Evolutionary conservation across 2,329 filamentous ascomycete species (phyloP).

Genomic region (Verticillium tricorpus): DNA sequence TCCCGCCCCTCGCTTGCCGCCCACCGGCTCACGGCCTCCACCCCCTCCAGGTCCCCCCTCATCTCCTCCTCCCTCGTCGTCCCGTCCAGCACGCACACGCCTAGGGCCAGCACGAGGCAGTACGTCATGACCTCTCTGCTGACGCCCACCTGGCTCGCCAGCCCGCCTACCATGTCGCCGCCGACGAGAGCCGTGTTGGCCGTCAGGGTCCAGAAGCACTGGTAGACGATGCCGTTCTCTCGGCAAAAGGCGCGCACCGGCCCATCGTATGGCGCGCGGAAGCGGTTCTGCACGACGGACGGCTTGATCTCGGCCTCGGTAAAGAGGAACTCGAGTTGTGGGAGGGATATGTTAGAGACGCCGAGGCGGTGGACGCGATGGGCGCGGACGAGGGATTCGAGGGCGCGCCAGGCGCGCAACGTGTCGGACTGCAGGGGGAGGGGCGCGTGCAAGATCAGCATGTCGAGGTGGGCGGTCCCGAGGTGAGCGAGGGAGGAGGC

Average conservation of each 20-base stretch:
- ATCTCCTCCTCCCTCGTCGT: conserved; percentile 42
- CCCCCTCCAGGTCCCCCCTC: conserved; percentile 41
- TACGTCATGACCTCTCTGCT: conserved; percentile 38
- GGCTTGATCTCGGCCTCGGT: conserved; percentile 34
- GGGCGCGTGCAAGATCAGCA: conserved; percentile 69
- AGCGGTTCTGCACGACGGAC: conserved; percentile 71
- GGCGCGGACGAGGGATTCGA: conserved; percentile 62
- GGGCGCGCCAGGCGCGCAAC: conserved; percentile 58
- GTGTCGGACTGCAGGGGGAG: conserved; percentile 41
- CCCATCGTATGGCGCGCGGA: conserved; percentile 48
- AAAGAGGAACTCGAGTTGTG: conserved; percentile 43
- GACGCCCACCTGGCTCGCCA: conserved; percentile 40
- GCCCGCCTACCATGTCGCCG: conserved; percentile 38
- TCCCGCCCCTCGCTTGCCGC: conserved; percentile 35
- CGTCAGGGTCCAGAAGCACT: conserved; percentile 51
- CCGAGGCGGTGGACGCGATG: conserved; percentile 61
- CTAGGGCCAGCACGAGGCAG: conserved; percentile 42
- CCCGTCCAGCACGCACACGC: conserved; percentile 39
- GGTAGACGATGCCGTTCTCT: conserved; percentile 37
- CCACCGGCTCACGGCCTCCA: conserved; percentile 35
- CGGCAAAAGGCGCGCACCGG: conserved; percentile 49
- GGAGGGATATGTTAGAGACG: conserved; percentile 68
- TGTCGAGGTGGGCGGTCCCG: conserved; percentile 47
- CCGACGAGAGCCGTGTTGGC: conserved; percentile 37
- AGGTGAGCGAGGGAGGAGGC: conserved; percentile 63